Evolutionary conservation across 805 yeast genomes (phyloP), one percentile per base, ranked within the genome.

Genomic region (Saitoella complicata): DNA sequence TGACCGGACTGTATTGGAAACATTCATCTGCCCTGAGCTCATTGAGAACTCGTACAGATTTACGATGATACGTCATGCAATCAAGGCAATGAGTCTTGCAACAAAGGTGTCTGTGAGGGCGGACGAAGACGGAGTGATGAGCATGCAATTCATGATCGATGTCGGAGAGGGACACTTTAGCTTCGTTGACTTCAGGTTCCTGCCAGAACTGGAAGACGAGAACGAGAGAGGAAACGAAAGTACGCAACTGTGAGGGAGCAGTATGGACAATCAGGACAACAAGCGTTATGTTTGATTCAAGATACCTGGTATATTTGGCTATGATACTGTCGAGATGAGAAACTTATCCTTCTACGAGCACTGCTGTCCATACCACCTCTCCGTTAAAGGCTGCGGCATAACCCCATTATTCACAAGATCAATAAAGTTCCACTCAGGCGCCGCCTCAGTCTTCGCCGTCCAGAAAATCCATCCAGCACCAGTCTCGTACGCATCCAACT

Each of bases 401-500:
- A 84, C 58, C 32, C 75, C 77, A 46, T 72, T 61, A 30, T 61
- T 66, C 31, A 72, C 63, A 52, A 87, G 71, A 51, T 67, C 67
- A 53, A 70, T 68, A 65, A 81, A 70, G 63, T 83, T 94, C 96
- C 95, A 86, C 58, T 84, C 95, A 42, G 80, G 61, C 21, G 36
- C n/a, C 36, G 36, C 9, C 64, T 87, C 95, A 31, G 94, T 81
- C 69, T 86, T 87, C 80, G 84, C 86, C 60, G 80, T 75, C 96
- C 96, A 87, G 68, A 82, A 80, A 46, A 84, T 73, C 95, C 95
- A 87, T 32, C 97, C 97, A 34, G 69, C 72, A 47, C 75, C 43
- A 37, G 68, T 54, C 55, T 78, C 83, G 57, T 69, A 78, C 1
- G 95, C 84, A 58, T 87, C 95, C 57, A 87, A 66, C 69, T 87